Base-by-base conservation (phyloP, 495 filamentous ascomycete genomes). In the Tricharina praecox region DNA sequence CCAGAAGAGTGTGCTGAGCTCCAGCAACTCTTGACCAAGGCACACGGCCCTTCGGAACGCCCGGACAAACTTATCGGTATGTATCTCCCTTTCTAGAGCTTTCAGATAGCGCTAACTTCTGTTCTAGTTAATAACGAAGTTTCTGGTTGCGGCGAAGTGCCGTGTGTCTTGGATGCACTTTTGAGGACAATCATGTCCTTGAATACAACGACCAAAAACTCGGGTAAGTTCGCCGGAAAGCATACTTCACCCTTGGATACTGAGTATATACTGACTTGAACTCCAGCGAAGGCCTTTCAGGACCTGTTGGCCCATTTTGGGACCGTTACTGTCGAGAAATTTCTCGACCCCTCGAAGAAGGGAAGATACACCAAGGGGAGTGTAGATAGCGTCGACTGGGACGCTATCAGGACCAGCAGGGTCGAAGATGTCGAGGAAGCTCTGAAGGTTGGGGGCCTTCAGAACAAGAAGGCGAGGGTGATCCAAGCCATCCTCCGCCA, bases 81-180 rank as follows among this genome's bases (percentile, higher is more conserved):
- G 34, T 37, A 37, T 11, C 15, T 13, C 5, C 13, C 13, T 13
- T 5, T 32, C 28, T 32, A 13, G 34, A 9, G 8, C 18, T 37
- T 37, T 37, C 7, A 32, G 28, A 32, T 32, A 32, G 5, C 28
- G 13, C 34, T 37, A 37, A 18, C 34, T 18, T 37, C 18, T 37
- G 34, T n/a, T n/a, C n/a, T 70, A 5, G 82, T 90, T 0, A 85
- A 82, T n/a, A 64, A 83, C 1, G 78, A 79, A 2, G 72, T 85
- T 11, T 75, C 86, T 15, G 88, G 87, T 1, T 97, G 90, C 54
- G 90, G 90, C 11, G 87, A 97, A 62, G 90, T 95, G 0, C 88
- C 88, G 0, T 88, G 78, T 16, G 77, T 95, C 0, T 70, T 97
- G 0, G 90, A 96, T 58, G 90, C 87, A 0, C 28, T 46, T n/a